These are phyloP conservation scores for Pseudocercospora fijiensis DNA, from an alignment of 2,329 filamentous ascomycete species.

Conservation along the genomic window DNA sequence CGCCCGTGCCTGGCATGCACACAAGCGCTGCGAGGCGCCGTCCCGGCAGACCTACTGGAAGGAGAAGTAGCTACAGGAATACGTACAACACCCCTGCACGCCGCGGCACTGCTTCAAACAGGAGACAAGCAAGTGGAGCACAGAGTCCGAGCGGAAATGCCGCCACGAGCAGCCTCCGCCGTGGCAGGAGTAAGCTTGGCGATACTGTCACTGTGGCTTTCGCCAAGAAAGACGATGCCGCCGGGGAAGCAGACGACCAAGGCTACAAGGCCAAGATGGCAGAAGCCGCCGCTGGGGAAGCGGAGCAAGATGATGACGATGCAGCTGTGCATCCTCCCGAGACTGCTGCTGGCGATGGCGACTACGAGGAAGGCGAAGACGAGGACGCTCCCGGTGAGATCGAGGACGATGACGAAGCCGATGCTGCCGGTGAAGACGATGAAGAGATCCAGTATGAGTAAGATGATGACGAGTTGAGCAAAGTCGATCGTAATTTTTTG, in stretches of 20 bases:
- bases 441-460: conserved; percentile 35
- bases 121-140: conserved; percentile 5
- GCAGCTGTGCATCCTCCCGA: conserved; percentile 7
- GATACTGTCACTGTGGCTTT: conserved; percentile 35
- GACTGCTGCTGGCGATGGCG: conserved; percentile 4
- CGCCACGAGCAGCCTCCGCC: conserved; percentile 27
- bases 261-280: conserved; percentile 6
- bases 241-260: conserved; percentile 6
- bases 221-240: conserved; percentile 36
- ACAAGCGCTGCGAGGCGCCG: conserved; percentile 36
- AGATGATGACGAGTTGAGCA: background rate
- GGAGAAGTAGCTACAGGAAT: conserved; percentile 29
- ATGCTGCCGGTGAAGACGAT: conserved; percentile 28
- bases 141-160: conserved; percentile 9
- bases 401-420: conserved; percentile 28
- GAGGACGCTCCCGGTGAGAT: conserved; percentile 26
- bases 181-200: conserved; percentile 48
- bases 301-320: conserved; percentile 32
- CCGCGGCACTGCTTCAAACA: conserved; percentile 17
- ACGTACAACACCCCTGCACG: conserved; percentile 30
- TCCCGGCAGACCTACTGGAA: conserved; percentile 34
- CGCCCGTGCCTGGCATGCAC: conserved; percentile 58
- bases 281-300: conserved; percentile 29
- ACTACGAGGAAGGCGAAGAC: conserved; percentile 20
- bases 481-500: background rate